Evolutionary conservation across 139 green algal genomes (phyloP).

Genomic region (Chlamydomonas eustigma): DNA sequence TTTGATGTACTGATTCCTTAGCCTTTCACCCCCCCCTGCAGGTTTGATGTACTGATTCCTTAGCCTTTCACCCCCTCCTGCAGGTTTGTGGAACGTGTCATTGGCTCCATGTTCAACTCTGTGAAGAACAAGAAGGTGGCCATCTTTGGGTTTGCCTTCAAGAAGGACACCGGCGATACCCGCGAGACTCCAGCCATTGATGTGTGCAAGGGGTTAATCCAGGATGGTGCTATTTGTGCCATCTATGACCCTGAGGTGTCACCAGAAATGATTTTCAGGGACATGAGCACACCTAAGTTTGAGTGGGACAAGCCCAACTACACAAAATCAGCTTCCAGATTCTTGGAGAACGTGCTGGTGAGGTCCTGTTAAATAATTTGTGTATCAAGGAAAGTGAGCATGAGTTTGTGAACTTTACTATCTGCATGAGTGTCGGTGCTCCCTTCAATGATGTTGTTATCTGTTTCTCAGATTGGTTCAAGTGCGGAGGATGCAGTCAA

Average conservation of each 20-base stretch:
- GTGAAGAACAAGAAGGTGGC: slow-evolving; percentile 93
- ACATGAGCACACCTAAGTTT: slow-evolving; percentile 83
- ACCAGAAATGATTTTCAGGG: slow-evolving; percentile 73
- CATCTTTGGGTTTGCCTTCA: slow-evolving; percentile 99
- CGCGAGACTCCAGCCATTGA: slow-evolving; percentile 98
- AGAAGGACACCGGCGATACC: slow-evolving; percentile 96
- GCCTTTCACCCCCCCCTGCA: no score
- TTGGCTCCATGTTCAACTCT: slow-evolving; percentile 99
- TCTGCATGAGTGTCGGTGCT: no score
- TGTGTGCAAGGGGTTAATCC: slow-evolving; percentile 85
- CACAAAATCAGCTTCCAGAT: slow-evolving; percentile 36
- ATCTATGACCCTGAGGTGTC: slow-evolving; percentile 93
- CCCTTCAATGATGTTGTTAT: no score
- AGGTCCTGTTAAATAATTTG: not conserved
- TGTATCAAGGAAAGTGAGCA: no score
- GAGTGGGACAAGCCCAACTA: slow-evolving; percentile 88
- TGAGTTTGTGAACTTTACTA: no score
- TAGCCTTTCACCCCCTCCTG: no score
- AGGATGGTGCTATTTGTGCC: slow-evolving; percentile 53
- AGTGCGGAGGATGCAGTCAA: slow-evolving; percentile 39
- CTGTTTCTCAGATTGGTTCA: not conserved
- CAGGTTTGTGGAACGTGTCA: slow-evolving; percentile 91
- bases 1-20: no score
- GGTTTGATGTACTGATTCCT: no score
- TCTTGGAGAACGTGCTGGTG: slow-evolving; percentile 52